Base-by-base conservation (phyloP, 768 basidiomycete genomes). In the Suillus subluteus region DNA sequence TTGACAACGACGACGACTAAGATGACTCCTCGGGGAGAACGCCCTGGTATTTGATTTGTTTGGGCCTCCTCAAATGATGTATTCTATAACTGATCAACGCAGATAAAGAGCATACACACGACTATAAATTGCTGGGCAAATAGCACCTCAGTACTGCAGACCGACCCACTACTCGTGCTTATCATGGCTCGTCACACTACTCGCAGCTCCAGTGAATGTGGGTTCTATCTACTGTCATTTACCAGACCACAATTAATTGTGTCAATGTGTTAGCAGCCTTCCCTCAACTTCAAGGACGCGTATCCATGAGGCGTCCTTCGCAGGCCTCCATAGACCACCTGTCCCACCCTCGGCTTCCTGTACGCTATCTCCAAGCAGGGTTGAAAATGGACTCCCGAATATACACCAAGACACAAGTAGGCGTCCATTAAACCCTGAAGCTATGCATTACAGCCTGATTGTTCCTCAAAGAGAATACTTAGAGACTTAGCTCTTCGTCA, bases 401-500 rank as follows among this genome's bases (percentile, higher is more conserved):
- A 11, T 61, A 18, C 26, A 7, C 2, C 18, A 18, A 21, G 41
- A 32, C 41, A 30, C 41, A 4, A 18, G 59, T 43, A 30, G 41
- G 59, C 12, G 6, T 12, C 26, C 4, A 18, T 61, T 8, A 8
- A 7, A 12, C 21, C 6, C 1, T 30, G 30, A 18, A 7, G 18
- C 6, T 21, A 40, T 30, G 40, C 6, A 43, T 26, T 41, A 26
- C 26, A 30, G 3, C 6, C 40, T 61, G 11, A 61, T 21, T 37
- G 12, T 6, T 18, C 26, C 26, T 38, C 12, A 13, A 43, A 61
- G 59, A 43, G 21, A 43, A 30, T 6, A 4, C 21, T 61, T 4
- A 41, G 5, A 21, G 59, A 61, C 3, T 21, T 61, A 30, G 59
- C 59, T 61, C 26, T 61, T 61, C 41, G 30, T 61, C 41, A 43